Evolutionary conservation across 1,284 basidiomycete genomes (phyloP), one percentile per base, ranked within the genome.

Genomic region (Ceratobasidium theobromae): DNA sequence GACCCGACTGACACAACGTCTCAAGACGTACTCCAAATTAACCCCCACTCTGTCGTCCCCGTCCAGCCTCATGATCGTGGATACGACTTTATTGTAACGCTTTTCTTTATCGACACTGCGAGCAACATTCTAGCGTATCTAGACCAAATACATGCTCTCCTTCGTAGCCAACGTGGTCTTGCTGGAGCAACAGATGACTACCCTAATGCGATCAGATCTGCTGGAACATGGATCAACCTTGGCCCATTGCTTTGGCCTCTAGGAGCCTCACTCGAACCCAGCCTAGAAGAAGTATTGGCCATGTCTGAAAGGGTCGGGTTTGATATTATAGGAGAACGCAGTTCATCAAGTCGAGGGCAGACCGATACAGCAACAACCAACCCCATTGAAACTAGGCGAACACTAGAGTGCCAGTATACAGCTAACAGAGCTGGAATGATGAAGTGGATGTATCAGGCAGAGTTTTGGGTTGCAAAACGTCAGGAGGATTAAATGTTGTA

Each of bases 61-160:
- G 48, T 38, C 23, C 33, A 64, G 33, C 48, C 60, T 30, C 33
- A 30, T 25, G 60, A 64, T 23, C 49, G 27, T 12, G 79, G 81
- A 4, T 86, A 84, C 73, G 83, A 86, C 72, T 82, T 77, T 70
- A 77, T 87, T 69, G 79, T 85, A 9, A 87, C 86, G 4, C 78
- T 87, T 9, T 88, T 87, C 77, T 88, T 88, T 78, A 84, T 88
- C 72, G 85, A 86, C 76, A 87, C 86, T 11, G 85, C 86, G 0
- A 74, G 81, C 48, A 85, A 87, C 72, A 78, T 83, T 21, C 76
- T 86, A 65, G 74, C 67, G 9, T 69, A 66, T 33, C 21, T 69
- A 25, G 52, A 65, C 35, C 68, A 69, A 46, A 69, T 69, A 40
- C 53, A 69, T 57, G 66, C 64, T 4, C 53, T 69, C 18, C 53